A percentile compares a stretch with the other conserved stretches of the same genome.
phyloP scores from a whole-genome alignment of 139 green algal genomes.

The Gonium pectorale region DNA sequence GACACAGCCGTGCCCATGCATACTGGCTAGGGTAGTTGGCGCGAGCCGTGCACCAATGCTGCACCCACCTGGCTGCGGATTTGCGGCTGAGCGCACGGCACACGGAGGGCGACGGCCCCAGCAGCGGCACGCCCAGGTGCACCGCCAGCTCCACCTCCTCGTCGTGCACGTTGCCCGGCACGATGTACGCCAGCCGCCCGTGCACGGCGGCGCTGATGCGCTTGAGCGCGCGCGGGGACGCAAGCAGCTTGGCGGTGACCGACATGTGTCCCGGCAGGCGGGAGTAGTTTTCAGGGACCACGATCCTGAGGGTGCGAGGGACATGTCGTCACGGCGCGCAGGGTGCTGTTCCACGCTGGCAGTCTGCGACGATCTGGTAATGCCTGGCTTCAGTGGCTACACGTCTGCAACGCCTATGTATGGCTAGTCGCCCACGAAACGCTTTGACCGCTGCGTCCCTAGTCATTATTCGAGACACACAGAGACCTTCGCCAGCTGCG shows the following conservation, averaged over 20 bases:
- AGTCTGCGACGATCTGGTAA: no score
- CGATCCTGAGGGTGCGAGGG: conserved; percentile 40
- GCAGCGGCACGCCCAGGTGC: conserved; percentile 65
- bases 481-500: no score
- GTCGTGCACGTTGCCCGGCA: conserved; percentile 65
- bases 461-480: no score
- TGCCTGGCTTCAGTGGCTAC: no score
- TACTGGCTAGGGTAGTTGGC: no score
- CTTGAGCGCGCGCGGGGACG: conserved; percentile 62
- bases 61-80: conserved; percentile 50
- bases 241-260: conserved; percentile 63
- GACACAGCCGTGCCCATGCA: no score
- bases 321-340: no score
- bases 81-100: conserved; percentile 56
- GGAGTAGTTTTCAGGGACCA: conserved; percentile 68
- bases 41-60: no score
- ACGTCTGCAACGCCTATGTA: no score
- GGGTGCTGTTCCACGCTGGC: no score
- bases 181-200: conserved; percentile 67
- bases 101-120: conserved; percentile 56
- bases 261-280: conserved; percentile 69
- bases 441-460: no score
- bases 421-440: no score
- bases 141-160: conserved; percentile 67
- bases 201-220: conserved; percentile 57